Percentiles rank a stretch among this genome's conserved stretches.
Conservation (phyloP, 139 green algal species). For the Edaphochlamys debaryana region DNA sequence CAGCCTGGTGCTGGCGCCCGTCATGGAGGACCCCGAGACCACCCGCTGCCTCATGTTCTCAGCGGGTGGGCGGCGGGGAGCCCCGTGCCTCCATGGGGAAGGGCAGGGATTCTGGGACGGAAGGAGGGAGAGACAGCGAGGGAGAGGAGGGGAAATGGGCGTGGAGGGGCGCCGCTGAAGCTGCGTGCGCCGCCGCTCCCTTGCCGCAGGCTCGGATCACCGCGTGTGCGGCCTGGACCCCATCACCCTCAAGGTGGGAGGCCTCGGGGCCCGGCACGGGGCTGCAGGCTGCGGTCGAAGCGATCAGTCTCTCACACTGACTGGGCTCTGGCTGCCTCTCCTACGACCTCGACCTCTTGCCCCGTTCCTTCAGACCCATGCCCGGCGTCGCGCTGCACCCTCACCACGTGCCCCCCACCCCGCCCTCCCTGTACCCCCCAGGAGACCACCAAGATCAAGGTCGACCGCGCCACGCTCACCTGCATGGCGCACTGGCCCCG, state of each 20-base stretch:
- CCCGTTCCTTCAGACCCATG: too few relatives aligned
- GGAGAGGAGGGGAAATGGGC: too few relatives aligned
- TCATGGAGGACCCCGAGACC: conserved; percentile 46
- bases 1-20: conserved; percentile 34
- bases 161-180: too few relatives aligned
- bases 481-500: conserved; percentile 47
- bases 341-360: too few relatives aligned
- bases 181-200: too few relatives aligned
- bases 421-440: background rate
- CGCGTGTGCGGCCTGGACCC: conserved; percentile 47
- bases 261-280: background rate
- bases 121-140: background rate
- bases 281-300: too few relatives aligned
- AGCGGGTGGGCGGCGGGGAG: conserved; percentile 47
- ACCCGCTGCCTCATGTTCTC: conserved; percentile 44
- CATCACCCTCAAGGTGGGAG: conserved; percentile 34
- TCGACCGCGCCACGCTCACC: conserved; percentile 31
- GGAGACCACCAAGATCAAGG: conserved; percentile 41
- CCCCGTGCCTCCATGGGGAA: too few relatives aligned
- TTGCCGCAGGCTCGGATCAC: conserved; percentile 52
- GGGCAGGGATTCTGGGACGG: too few relatives aligned
- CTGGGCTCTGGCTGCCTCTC: too few relatives aligned
- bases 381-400: too few relatives aligned
- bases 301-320: too few relatives aligned
- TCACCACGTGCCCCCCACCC: too few relatives aligned